Evolutionary conservation across 345 rosid genomes (phyloP).

Genomic region (Brassica incana): DNA sequence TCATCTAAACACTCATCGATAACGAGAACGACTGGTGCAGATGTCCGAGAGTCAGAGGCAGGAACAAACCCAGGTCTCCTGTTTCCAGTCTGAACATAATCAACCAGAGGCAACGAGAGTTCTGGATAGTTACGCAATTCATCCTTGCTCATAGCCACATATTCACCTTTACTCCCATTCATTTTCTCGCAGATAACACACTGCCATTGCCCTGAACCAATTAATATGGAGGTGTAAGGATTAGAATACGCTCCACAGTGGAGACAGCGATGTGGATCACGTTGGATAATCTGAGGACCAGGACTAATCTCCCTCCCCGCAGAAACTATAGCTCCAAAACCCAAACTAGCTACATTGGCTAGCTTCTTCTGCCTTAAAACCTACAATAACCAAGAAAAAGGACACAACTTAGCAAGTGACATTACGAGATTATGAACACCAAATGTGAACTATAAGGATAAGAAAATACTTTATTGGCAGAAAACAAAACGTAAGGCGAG

Average conservation of each 20-base stretch:
- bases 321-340: slow-evolving; percentile 92
- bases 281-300: slow-evolving; percentile 79
- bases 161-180: slow-evolving; percentile 89
- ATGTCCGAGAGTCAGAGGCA: slow-evolving; percentile 80
- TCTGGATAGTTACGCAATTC: slow-evolving; percentile 75
- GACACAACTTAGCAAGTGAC: neutral
- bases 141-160: slow-evolving; percentile 69
- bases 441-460: slow-evolving; percentile 16
- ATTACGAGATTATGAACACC: neutral
- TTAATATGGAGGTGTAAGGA: slow-evolving; percentile 69
- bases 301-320: slow-evolving; percentile 78
- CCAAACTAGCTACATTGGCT: slow-evolving; percentile 84
- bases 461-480: slow-evolving; percentile 68
- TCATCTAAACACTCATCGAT: slow-evolving; percentile 98
- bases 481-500: slow-evolving; percentile 67
- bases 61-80: slow-evolving; percentile 83
- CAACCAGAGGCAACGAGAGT: slow-evolving; percentile 74
- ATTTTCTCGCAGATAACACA: slow-evolving; percentile 73
- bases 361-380: slow-evolving; percentile 86
- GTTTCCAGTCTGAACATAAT: slow-evolving; percentile 85
- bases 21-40: slow-evolving; percentile 87
- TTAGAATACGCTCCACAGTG: slow-evolving; percentile 95
- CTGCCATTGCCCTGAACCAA: slow-evolving; percentile 98
- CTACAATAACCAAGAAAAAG: slow-evolving; percentile 36
- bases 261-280: slow-evolving; percentile 85